Percentiles rank a stretch among this genome's conserved stretches.
phyloP scores from a whole-genome alignment of 331 rosid species.

The Prunus yedoensis region DNA sequence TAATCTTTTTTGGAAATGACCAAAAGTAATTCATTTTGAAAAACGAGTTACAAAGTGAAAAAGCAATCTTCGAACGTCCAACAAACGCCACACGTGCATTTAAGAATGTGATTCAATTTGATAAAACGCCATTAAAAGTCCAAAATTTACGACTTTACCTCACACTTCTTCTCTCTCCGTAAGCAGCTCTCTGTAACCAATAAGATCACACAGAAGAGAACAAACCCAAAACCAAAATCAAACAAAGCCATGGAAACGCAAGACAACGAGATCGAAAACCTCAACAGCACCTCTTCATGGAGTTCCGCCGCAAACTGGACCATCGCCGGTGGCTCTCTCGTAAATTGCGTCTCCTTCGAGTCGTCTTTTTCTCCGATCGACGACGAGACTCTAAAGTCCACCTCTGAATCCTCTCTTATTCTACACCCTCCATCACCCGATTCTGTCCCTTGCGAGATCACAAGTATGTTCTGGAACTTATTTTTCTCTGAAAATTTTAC shows the following conservation, averaged over 20 bases:
- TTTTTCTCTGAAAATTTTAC: background rate
- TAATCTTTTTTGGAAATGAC: too few species aligned
- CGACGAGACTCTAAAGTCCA: constrained; percentile 26
- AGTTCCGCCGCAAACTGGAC: constrained; percentile 56
- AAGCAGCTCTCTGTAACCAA: background rate
- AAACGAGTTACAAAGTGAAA: too few species aligned
- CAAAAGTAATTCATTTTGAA: too few species aligned
- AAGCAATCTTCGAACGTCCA: background rate
- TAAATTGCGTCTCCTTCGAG: constrained; percentile 46
- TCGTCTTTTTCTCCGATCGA: constrained; percentile 42
- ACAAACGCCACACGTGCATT: background rate
- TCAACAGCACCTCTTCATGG: constrained; percentile 18
- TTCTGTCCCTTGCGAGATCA: constrained; percentile 83
- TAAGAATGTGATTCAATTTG: background rate
- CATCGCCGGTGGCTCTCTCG: constrained; percentile 44
- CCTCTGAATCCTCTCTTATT: constrained; percentile 42
- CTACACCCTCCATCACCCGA: constrained; percentile 53
- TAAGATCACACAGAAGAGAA: background rate
- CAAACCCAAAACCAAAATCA: background rate
- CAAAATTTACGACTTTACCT: background rate
- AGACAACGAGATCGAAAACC: background rate
- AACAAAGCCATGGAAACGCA: constrained; percentile 34
- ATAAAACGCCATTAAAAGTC: background rate
- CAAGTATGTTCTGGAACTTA: constrained; percentile 35
- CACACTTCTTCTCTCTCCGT: background rate